A percentile compares a stretch with the other conserved stretches of the same genome.
phyloP scores from a whole-genome alignment of 1,284 basidiomycete species.

The Puccinia triticina region DNA sequence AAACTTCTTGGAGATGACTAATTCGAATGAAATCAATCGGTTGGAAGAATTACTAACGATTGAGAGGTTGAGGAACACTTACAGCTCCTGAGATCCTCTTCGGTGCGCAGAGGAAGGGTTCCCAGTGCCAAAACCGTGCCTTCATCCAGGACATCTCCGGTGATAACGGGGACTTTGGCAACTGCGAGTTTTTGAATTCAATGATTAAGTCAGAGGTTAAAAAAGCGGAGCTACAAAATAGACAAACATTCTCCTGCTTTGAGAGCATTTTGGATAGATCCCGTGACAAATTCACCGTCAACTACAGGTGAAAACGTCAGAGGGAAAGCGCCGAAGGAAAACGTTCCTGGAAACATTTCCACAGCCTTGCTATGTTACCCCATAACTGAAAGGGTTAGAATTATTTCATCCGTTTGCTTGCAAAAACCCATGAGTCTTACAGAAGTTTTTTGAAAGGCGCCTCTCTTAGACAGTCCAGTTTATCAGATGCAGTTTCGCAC shows the following conservation, averaged over 20 bases:
- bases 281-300: constrained; percentile 42
- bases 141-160: constrained; percentile 38
- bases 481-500: constrained; percentile 8
- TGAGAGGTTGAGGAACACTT: neutral
- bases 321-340: constrained; percentile 36
- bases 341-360: constrained; percentile 38
- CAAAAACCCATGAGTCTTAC: constrained; percentile 4
- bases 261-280: constrained; percentile 23
- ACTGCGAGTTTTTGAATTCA: neutral
- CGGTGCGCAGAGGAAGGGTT: constrained; percentile 4
- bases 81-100: constrained; percentile 40
- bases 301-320: constrained; percentile 28
- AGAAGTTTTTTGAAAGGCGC: constrained; percentile 27
- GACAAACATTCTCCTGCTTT: constrained; percentile 42
- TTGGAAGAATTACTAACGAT: neutral
- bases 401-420: neutral
- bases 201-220: neutral
- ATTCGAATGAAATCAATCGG: neutral
- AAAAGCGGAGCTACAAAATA: neutral
- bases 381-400: neutral
- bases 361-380: constrained; percentile 12
- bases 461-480: constrained; percentile 25
- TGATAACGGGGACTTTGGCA: constrained; percentile 33
- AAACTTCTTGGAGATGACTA: constrained; percentile 38
- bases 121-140: constrained; percentile 37